Conservation (phyloP, 2,329 filamentous ascomycete species). For the Botrytis sinoallii region DNA sequence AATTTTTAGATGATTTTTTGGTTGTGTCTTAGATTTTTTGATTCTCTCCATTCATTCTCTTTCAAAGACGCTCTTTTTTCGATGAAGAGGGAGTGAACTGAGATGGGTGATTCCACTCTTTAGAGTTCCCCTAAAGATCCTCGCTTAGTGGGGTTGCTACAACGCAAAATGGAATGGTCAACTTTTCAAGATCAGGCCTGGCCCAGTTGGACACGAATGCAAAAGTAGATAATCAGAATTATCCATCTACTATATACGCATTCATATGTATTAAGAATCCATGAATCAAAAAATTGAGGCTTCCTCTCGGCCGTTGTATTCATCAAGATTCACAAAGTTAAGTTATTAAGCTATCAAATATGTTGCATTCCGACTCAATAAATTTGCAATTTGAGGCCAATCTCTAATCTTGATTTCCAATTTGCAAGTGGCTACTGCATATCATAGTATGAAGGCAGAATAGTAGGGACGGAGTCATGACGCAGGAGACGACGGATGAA, state of each 20-base stretch:
- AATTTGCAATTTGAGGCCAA: background rate
- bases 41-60: background rate
- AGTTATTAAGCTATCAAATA: accelerated
- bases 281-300: background rate
- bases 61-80: background rate
- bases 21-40: background rate
- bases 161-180: background rate
- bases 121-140: background rate
- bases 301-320: background rate
- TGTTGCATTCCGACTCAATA: background rate
- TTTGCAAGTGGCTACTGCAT: background rate
- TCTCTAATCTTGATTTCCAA: background rate
- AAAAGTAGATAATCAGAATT: background rate
- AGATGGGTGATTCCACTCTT: background rate
- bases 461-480: background rate
- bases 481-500: background rate
- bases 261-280: background rate
- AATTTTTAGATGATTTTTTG: background rate
- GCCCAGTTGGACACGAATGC: background rate
- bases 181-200: background rate
- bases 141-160: background rate
- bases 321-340: background rate
- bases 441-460: background rate
- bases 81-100: background rate
- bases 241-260: accelerated